Evolutionary conservation across 2,329 filamentous ascomycete genomes (phyloP).

Genomic region (Pestalotiopsis sp.): DNA sequence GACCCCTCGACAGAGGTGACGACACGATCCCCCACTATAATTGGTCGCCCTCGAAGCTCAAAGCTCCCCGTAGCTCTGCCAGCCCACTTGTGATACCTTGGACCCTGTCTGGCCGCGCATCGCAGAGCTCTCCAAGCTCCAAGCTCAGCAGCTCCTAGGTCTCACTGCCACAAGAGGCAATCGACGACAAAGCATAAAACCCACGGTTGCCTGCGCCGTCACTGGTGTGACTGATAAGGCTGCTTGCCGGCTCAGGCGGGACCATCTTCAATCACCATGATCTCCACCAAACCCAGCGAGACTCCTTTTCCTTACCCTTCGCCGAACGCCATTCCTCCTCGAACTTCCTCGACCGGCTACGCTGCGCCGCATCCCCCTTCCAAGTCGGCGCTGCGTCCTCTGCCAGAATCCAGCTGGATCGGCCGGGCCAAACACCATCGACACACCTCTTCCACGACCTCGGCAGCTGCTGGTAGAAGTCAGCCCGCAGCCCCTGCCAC

Average conservation of each 20-base stretch:
- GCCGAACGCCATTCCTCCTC: slow-evolving; percentile 72
- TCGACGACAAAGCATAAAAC: slow-evolving; percentile 7
- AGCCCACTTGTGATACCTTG: background rate
- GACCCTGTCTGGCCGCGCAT: background rate
- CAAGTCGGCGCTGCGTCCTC: slow-evolving; percentile 50
- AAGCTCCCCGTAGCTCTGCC: background rate
- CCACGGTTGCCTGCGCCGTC: slow-evolving; percentile 13
- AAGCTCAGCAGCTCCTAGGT: background rate
- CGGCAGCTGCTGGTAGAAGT: slow-evolving; percentile 3
- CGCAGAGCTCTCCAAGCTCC: background rate
- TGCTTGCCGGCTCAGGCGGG: background rate
- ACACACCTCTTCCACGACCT: slow-evolving; percentile 27
- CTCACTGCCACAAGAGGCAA: background rate
- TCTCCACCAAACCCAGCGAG: slow-evolving; percentile 8
- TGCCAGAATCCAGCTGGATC: slow-evolving; percentile 66
- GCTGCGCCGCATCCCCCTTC: slow-evolving; percentile 32
- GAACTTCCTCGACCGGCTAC: slow-evolving; percentile 69
- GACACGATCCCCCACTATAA: slow-evolving; percentile 4
- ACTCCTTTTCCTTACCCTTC: slow-evolving; percentile 40
- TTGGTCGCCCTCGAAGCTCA: background rate
- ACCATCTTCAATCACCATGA: slow-evolving; percentile 5
- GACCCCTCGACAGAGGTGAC: background rate
- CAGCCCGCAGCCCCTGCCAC: slow-evolving; percentile 26
- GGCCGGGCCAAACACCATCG: slow-evolving; percentile 35
- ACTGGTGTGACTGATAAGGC: slow-evolving; percentile 3